Base-by-base conservation (phyloP, 495 filamentous ascomycete genomes). In the Chaetomidium leptoderma region DNA sequence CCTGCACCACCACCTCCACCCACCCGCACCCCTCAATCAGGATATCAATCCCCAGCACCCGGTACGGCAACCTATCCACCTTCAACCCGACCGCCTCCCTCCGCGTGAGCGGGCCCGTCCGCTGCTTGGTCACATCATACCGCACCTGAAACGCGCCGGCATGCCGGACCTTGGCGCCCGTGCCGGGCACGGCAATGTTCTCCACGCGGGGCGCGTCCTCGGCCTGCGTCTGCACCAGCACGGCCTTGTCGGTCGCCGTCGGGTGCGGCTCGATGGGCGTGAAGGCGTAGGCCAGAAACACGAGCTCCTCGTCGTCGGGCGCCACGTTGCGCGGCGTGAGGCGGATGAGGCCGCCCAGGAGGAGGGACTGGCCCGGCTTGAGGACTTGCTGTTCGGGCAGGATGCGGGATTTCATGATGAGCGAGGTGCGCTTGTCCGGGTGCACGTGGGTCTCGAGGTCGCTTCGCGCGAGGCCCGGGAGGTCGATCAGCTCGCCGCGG, bases 11-110 rank as follows among this genome's bases (percentile, higher is more conserved):
- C 19, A 99, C 70, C 69, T 99, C 93, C 8, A 99, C 79, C 92
- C 95, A 99, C 3, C 93, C 93, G 39, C 85, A 84, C 19, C 92
- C 89, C 63, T 96, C 91, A 35, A 99, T 84, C 8, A 99, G 74
- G 36, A 99, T 83, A 68, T 99, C 93, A 0, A 86, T 79, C 6
- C 84, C 79, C 52, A 92, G 76, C 4, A 97, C 83, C 10, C 77
- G 79, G 68, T 92, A 99, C 3, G 91, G 92, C 36, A 97, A 72
- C 23, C 61, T 59, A 0, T 85, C 76, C 8, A 81, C 72, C 23
- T 76, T 80, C 27, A 88, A 67, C 26, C 76, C 77, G 32, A 75
- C 75, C 2, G 78, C 84, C 32, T 71, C 67, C 46, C 68, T 74
- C 13, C 69, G 61, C 5, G 78, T 84, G 4, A 92, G 65, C 7